Conservation (phyloP, 2,329 filamentous ascomycete genomes). For the Fusarium lateritium region DNA sequence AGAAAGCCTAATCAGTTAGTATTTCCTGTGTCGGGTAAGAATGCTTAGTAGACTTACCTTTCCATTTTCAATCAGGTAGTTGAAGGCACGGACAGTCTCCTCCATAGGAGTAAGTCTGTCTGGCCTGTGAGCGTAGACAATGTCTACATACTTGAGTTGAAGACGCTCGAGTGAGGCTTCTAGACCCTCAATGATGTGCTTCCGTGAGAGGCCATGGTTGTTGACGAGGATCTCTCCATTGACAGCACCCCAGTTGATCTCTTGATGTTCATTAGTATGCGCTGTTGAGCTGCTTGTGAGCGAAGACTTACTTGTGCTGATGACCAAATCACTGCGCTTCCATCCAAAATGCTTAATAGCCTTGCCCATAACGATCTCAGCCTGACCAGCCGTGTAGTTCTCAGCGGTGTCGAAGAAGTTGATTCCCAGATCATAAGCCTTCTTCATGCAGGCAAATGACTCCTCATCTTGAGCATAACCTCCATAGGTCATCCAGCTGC, state of each 20-base stretch:
- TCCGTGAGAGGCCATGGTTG: slow-evolving; percentile 76
- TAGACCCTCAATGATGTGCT: slow-evolving; percentile 73
- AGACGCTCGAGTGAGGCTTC: slow-evolving; percentile 70
- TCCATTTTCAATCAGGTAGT: slow-evolving; percentile 77
- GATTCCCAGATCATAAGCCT: slow-evolving; percentile 71
- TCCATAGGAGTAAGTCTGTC: slow-evolving; percentile 79
- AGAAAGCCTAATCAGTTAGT: slow-evolving; percentile 63
- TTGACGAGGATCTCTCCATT: slow-evolving; percentile 75
- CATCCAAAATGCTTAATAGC: slow-evolving; percentile 73
- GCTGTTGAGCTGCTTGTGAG: rapidly evolving
- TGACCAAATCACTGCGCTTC: slow-evolving; percentile 73
- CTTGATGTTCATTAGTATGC: slow-evolving; percentile 31
- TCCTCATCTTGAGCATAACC: slow-evolving; percentile 75
- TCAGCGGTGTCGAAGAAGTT: slow-evolving; percentile 77
- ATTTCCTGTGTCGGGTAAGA: no score
- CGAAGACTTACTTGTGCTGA: slow-evolving; percentile 65
- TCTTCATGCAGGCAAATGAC: slow-evolving; percentile 73
- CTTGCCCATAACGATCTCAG: slow-evolving; percentile 74
- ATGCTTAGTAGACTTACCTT: slow-evolving; percentile 54
- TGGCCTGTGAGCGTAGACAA: slow-evolving; percentile 79
- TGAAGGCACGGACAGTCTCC: slow-evolving; percentile 79
- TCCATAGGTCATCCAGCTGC: slow-evolving; percentile 77
- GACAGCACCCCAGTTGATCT: slow-evolving; percentile 76
- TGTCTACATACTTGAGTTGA: slow-evolving; percentile 73
- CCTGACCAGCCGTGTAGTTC: slow-evolving; percentile 72